Evolutionary conservation across 257 asterid genomes (phyloP).

Genomic region (Plectranthus barbatus): DNA sequence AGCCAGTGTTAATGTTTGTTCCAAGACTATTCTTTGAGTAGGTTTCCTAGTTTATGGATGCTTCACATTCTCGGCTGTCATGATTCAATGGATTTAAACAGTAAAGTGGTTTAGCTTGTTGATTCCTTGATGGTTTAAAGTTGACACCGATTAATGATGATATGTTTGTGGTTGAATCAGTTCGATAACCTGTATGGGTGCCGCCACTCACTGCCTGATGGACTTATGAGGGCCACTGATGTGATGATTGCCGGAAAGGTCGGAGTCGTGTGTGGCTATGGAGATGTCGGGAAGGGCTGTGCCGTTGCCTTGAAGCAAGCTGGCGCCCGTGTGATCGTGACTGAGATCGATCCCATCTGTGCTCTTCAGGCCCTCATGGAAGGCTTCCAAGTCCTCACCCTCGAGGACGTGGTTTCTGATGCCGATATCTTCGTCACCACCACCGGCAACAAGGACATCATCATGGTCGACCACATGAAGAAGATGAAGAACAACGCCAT

Average conservation of each 20-base stretch:
- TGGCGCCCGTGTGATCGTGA: conserved; percentile 27
- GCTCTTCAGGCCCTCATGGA: conserved; percentile 30
- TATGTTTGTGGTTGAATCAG: conserved; percentile 3
- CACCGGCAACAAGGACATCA: conserved; percentile 30
- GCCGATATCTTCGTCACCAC: conserved; percentile 31
- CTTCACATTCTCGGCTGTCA: too few relatives aligned
- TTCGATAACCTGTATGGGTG: conserved; percentile 27
- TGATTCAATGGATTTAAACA: too few relatives aligned
- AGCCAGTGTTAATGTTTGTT: too few relatives aligned
- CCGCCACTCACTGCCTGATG: conserved; percentile 29
- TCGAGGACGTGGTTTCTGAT: conserved; percentile 14
- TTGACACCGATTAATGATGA: too few relatives aligned
- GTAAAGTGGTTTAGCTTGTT: too few relatives aligned
- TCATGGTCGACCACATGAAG: conserved; percentile 22
- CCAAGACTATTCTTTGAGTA: too few relatives aligned
- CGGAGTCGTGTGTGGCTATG: conserved; percentile 16
- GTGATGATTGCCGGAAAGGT: conserved; percentile 30
- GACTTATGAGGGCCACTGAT: conserved; percentile 28
- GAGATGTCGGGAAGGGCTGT: conserved; percentile 29
- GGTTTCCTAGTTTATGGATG: too few relatives aligned
- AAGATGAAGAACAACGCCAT: conserved; percentile 31
- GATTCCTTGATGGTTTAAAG: too few relatives aligned
- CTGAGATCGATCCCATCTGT: conserved; percentile 25
- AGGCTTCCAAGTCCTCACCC: conserved; percentile 24
- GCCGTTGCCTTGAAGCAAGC: conserved; percentile 21